Evolutionary conservation across 768 basidiomycete genomes (phyloP), one percentile per base, ranked within the genome.

Genomic region (Suillus clintonianus): DNA sequence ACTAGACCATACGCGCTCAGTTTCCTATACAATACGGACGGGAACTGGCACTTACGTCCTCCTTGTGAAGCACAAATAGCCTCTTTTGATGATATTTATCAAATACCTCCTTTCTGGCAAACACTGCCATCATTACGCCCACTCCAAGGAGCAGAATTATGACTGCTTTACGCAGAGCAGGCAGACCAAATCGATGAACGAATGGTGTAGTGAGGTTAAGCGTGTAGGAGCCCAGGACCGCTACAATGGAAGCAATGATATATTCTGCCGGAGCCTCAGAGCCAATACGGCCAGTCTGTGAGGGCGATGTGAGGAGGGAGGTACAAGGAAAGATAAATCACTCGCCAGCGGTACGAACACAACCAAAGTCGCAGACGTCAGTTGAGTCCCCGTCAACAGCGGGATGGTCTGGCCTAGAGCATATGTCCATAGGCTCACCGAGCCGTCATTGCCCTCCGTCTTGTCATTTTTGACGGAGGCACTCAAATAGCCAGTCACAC

Each of bases 301-400:
- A 62, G n/a, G 36, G 54, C 10, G 9, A 61, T 55, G 62, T 41
- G 13, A 48, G 55, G 7, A 14, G 22, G 59, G n/a, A 8, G 1
- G 5, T 5, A 22, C 24, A 58, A 24, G 22, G 11, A 36, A 47
- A 60, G 15, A 24, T 14, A 14, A 15, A n/a, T 24, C 15, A 76
- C 85, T 59, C 65, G 91, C 91, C 70, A 97, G 76, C 8, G 97
- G 97, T 0, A 97, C 93, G 70, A 99, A 97, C 24, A 98, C 90
- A 51, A 96, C 92, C 48, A 93, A 68, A 4, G 90, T 86, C 6
- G 86, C 82, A 47, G 84, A 73, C 43, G 87, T 71, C 39, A 92
- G 70, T 68, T 91, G 81, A 0, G 83, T 76, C 24, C 90, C 89
- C 0, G 83, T 79, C 11, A 87, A 70, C 30, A 92, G 72, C 9